phyloP scores from a whole-genome alignment of 768 basidiomycete genomes.

The Crassisporium funariophilum region DNA sequence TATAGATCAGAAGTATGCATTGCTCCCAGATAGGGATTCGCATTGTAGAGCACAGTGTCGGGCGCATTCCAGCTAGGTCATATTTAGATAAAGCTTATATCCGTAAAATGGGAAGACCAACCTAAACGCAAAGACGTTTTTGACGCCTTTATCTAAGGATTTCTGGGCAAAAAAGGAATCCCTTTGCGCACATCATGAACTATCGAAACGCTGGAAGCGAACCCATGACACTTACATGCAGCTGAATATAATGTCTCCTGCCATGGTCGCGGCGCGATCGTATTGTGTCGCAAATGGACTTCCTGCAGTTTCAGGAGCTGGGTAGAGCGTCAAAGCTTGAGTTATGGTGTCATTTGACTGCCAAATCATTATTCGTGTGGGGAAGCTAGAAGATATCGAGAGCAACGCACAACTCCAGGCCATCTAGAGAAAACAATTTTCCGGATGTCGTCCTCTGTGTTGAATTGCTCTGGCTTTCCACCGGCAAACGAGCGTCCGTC shows the following conservation, averaged over 20 bases:
- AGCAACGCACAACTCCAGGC: conserved; percentile 34
- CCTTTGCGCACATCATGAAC: conserved; percentile 24
- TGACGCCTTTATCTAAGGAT: conserved; percentile 25
- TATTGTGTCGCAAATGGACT: conserved; percentile 42
- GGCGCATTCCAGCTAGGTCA: conserved; percentile 43
- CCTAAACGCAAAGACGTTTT: conserved; percentile 39
- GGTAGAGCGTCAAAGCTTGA: conserved; percentile 39
- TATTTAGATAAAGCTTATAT: not conserved
- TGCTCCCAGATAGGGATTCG: conserved; percentile 38
- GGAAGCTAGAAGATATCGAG: not conserved
- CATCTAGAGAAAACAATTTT: conserved; percentile 35
- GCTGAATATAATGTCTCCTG: conserved; percentile 42
- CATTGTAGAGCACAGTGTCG: conserved; percentile 38
- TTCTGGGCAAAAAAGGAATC: conserved; percentile 42
- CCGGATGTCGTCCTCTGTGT: conserved; percentile 42
- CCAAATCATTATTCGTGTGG: not conserved
- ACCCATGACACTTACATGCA: conserved; percentile 43
- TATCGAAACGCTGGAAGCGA: not conserved
- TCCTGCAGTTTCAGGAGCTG: conserved; percentile 31
- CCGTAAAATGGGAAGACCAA: conserved; percentile 10
- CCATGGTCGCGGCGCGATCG: conserved; percentile 43
- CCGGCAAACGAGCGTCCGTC: conserved; percentile 45
- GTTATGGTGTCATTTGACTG: conserved; percentile 40
- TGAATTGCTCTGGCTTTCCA: conserved; percentile 36
- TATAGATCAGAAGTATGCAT: conserved; percentile 48